Percentiles rank a stretch among this genome's conserved stretches.
These are phyloP conservation scores for Cutaneotrichosporon cavernicola DNA, from an alignment of 1,284 basidiomycete genomes.

Conservation along the genomic window DNA sequence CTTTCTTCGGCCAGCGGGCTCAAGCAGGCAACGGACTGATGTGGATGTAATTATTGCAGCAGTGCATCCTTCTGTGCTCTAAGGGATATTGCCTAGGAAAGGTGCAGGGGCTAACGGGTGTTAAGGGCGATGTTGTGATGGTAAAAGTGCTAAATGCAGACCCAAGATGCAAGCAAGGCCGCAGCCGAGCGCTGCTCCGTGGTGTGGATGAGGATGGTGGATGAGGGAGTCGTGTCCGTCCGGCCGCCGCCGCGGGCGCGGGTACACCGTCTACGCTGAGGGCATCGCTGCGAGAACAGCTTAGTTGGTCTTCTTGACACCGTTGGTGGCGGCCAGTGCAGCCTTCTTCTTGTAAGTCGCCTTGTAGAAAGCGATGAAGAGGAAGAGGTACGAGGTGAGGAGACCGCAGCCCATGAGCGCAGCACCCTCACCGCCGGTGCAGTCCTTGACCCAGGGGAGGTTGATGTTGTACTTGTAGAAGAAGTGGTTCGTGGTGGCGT, in stretches of 20 bases:
- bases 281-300: background rate
- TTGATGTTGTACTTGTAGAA: conserved; percentile 63
- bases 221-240: background rate
- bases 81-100: conserved; percentile 11
- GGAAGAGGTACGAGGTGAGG: conserved; percentile 80
- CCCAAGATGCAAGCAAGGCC: conserved; percentile 28
- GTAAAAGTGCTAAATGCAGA: conserved; percentile 14
- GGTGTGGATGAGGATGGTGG: background rate
- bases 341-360: conserved; percentile 49
- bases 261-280: background rate
- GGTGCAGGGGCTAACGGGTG: conserved; percentile 7
- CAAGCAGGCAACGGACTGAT: conserved; percentile 5
- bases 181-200: conserved; percentile 22
- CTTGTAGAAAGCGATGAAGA: conserved; percentile 69
- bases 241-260: background rate
- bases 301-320: conserved; percentile 29
- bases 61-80: conserved; percentile 14
- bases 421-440: conserved; percentile 83
- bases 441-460: conserved; percentile 72
- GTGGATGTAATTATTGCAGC: conserved; percentile 9
- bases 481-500: conserved; percentile 86
- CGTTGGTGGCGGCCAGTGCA: conserved; percentile 26
- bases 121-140: conserved; percentile 4
- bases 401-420: conserved; percentile 86
- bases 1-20: background rate